phyloP scores from a whole-genome alignment of 495 filamentous ascomycete genomes.

The Oidiodendron maius region DNA sequence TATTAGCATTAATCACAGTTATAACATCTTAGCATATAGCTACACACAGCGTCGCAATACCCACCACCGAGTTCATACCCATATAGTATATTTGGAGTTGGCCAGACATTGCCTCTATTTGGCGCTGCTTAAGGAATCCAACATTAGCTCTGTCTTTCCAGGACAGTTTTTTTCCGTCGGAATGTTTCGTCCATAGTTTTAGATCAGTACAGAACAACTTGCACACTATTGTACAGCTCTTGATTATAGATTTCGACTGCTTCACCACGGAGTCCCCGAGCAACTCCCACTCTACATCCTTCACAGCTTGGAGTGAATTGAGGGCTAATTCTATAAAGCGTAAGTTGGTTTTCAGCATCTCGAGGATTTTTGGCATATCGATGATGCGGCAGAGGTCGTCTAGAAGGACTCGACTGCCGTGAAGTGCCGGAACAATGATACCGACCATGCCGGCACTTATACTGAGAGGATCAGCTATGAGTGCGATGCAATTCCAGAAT shows the following conservation, averaged over 20 bases:
- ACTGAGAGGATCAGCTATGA: conserved; percentile 32
- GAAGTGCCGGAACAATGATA: conserved; percentile 28
- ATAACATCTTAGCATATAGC: neutral
- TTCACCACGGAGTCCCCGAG: conserved; percentile 24
- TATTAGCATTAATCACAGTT: neutral
- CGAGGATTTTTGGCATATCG: conserved; percentile 27
- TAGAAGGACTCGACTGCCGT: conserved; percentile 26
- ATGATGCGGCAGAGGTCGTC: conserved; percentile 30
- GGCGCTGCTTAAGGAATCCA: conserved; percentile 30
- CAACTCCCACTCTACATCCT: conserved; percentile 26
- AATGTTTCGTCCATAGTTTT: conserved; percentile 29
- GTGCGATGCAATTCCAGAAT: conserved; percentile 7
- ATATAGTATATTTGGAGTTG: conserved; percentile 30
- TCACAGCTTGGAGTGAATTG: conserved; percentile 1
- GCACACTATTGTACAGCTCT: conserved; percentile 24
- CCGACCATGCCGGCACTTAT: conserved; percentile 27
- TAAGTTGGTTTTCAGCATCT: conserved; percentile 24
- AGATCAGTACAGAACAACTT: conserved; percentile 25
- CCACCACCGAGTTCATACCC: conserved; percentile 26
- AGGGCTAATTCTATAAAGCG: conserved; percentile 25
- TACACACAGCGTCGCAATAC: conserved; percentile 31
- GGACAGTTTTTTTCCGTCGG: conserved; percentile 23
- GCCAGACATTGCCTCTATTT: conserved; percentile 29
- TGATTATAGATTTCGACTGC: conserved; percentile 24
- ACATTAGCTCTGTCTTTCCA: conserved; percentile 24